Evolutionary conservation across 2,329 filamentous ascomycete genomes (phyloP).

Genomic region (Thelonectria blattea): DNA sequence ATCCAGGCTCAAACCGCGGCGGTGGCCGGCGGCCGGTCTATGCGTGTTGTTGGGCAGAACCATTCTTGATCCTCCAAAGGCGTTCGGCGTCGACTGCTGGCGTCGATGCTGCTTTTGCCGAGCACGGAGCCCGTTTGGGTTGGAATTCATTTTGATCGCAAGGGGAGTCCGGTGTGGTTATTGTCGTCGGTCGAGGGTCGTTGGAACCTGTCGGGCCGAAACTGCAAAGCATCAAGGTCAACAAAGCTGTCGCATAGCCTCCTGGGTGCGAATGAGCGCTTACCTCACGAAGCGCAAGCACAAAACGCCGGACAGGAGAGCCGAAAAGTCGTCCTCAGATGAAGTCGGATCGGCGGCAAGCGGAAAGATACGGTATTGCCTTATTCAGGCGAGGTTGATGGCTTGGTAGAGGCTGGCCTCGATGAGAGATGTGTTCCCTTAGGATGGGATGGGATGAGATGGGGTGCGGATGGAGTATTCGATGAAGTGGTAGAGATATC

Average conservation of each 20-base stretch:
- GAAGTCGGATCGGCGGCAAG: conserved; percentile 47
- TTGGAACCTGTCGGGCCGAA: conserved; percentile 59
- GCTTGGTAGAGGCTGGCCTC: conserved; percentile 29
- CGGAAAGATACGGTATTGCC: conserved; percentile 35
- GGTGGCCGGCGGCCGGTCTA: conserved; percentile 62
- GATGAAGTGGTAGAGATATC: conserved; percentile 30
- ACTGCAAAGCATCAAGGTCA: conserved; percentile 37
- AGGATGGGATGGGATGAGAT: conserved; percentile 21
- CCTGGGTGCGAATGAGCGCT: background rate
- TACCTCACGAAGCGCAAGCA: conserved; percentile 86
- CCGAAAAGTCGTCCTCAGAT: conserved; percentile 56
- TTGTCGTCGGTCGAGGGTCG: conserved; percentile 59
- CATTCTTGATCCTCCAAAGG: conserved; percentile 77
- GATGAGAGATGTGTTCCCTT: conserved; percentile 24
- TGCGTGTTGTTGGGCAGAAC: conserved; percentile 63
- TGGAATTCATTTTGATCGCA: conserved; percentile 79
- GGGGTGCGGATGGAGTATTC: conserved; percentile 28
- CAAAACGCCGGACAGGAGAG: conserved; percentile 73
- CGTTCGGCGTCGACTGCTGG: conserved; percentile 84
- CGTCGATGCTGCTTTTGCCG: conserved; percentile 68
- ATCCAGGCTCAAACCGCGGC: conserved; percentile 86
- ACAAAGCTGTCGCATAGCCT: background rate
- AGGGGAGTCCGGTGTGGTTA: conserved; percentile 69
- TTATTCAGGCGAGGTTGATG: conserved; percentile 41
- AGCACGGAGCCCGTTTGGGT: conserved; percentile 74